Percentiles rank a stretch among this genome's conserved stretches.
phyloP scores from a whole-genome alignment of 1,284 basidiomycete species.

The Trametes versicolor region DNA sequence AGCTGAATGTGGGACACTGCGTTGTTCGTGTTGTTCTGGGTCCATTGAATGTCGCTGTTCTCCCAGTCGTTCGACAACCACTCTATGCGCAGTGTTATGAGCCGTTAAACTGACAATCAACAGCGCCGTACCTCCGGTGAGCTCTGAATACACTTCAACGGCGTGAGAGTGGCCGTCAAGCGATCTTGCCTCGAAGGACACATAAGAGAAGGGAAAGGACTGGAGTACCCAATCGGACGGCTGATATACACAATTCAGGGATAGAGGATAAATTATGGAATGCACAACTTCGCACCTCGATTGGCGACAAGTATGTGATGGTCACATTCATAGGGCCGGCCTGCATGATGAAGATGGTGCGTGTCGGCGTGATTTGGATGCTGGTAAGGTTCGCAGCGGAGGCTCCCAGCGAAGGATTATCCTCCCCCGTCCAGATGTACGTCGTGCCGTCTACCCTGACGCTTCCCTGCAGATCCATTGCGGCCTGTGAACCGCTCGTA shows the following conservation, averaged over 20 bases:
- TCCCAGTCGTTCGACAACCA: slow-evolving; percentile 33
- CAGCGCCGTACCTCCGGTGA: slow-evolving; percentile 41
- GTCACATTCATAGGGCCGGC: slow-evolving; percentile 35
- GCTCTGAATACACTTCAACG: slow-evolving; percentile 48
- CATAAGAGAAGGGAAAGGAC: slow-evolving; percentile 48
- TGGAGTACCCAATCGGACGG: slow-evolving; percentile 45
- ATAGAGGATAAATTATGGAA: too few relatives aligned
- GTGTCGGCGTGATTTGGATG: slow-evolving; percentile 29
- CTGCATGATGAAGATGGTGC: slow-evolving; percentile 30
- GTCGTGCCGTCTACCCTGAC: slow-evolving; percentile 34
- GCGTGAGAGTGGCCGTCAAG: slow-evolving; percentile 43
- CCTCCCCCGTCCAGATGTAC: slow-evolving; percentile 35
- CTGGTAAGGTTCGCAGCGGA: slow-evolving; percentile 23
- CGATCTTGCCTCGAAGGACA: slow-evolving; percentile 43
- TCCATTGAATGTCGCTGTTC: slow-evolving; percentile 25
- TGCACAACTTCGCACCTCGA: slow-evolving; percentile 28
- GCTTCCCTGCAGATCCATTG: slow-evolving; percentile 33
- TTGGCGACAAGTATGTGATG: slow-evolving; percentile 34
- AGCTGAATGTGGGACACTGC: slow-evolving; percentile 31
- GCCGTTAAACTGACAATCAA: background rate
- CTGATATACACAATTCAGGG: slow-evolving; percentile 22
- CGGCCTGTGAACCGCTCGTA: background rate
- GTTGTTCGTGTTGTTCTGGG: slow-evolving; percentile 15
- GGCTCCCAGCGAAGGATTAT: background rate
- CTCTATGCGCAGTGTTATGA: slow-evolving; percentile 36